Evolutionary conservation across 768 basidiomycete species (phyloP).

Genomic region (Lentinula sp.): DNA sequence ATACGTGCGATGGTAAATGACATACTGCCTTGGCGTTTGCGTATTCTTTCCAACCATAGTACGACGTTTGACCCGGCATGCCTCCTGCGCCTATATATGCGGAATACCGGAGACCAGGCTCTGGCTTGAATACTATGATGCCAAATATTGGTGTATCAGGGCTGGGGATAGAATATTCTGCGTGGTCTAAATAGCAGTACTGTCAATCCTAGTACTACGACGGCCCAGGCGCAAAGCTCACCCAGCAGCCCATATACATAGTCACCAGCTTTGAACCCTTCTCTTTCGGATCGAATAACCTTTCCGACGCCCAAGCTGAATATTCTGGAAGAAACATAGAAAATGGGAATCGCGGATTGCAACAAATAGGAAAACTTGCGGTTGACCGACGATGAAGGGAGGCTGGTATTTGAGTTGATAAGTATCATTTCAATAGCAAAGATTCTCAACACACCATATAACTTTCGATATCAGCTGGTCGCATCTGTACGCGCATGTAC

Average conservation of each 20-base stretch:
- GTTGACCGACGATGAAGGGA: conserved; percentile 10
- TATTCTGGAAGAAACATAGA: background rate
- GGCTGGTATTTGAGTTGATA: background rate
- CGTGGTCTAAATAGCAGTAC: background rate
- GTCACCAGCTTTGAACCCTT: conserved; percentile 15
- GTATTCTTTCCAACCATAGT: conserved; percentile 18
- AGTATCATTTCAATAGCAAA: background rate
- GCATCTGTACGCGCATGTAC: conserved; percentile 26
- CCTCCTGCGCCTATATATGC: conserved; percentile 45
- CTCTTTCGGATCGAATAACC: conserved; percentile 20
- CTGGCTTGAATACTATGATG: conserved; percentile 21
- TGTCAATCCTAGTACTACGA: background rate
- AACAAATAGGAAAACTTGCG: conserved; percentile 10
- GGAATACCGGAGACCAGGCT: conserved; percentile 45
- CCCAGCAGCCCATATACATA: conserved; percentile 20
- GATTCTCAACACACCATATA: conserved; percentile 13
- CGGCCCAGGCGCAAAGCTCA: background rate
- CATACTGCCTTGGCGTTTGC: conserved; percentile 12
- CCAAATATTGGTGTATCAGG: conserved; percentile 8
- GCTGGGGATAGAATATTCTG: conserved; percentile 32
- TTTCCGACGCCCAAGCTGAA: conserved; percentile 15
- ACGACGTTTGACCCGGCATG: conserved; percentile 28
- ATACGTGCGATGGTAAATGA: too few species aligned
- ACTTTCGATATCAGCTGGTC: conserved; percentile 11
- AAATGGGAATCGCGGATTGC: background rate